Conservation (phyloP, 2,329 filamentous ascomycete genomes). For the Alternaria sp. region DNA sequence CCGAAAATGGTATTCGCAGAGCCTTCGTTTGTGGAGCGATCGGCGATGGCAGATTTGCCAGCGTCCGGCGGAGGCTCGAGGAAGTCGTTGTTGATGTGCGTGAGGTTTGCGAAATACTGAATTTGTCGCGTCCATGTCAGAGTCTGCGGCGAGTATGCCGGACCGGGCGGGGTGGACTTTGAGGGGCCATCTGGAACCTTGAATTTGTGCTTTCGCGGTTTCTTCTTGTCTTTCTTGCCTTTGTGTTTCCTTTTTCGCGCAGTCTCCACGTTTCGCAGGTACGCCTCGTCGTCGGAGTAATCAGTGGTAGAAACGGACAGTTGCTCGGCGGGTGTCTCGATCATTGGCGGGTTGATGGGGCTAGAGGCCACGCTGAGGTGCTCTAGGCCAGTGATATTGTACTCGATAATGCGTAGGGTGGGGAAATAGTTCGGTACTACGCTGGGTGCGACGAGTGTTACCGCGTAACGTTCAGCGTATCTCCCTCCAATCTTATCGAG, state of each 20-base stretch:
- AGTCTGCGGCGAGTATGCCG: conserved; percentile 86
- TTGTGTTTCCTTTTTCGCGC: conserved; percentile 59
- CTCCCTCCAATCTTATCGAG: conserved; percentile 76
- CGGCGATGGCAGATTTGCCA: neutral
- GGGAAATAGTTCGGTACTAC: conserved; percentile 94
- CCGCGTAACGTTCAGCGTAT: conserved; percentile 84
- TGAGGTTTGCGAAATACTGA: conserved; percentile 96
- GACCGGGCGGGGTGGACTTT: conserved; percentile 77
- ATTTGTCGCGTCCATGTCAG: conserved; percentile 81
- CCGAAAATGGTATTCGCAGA: conserved; percentile 35
- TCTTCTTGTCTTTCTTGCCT: conserved; percentile 57
- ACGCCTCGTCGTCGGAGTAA: conserved; percentile 39
- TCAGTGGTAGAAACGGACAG: conserved; percentile 16
- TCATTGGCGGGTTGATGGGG: neutral
- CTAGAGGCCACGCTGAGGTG: conserved; percentile 40
- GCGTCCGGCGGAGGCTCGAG: conserved; percentile 25
- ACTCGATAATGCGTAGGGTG: conserved; percentile 87
- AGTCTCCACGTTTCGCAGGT: conserved; percentile 54
- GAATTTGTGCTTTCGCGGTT: conserved; percentile 57
- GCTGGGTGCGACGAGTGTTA: conserved; percentile 83
- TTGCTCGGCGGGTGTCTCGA: conserved; percentile 15
- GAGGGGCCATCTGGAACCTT: conserved; percentile 74
- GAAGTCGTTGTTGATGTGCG: conserved; percentile 80
- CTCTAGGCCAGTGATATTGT: conserved; percentile 85
- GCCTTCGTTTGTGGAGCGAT: conserved; percentile 19